Evolutionary conservation across 257 asterid species (phyloP).

Genomic region (Jasminum sambac): DNA sequence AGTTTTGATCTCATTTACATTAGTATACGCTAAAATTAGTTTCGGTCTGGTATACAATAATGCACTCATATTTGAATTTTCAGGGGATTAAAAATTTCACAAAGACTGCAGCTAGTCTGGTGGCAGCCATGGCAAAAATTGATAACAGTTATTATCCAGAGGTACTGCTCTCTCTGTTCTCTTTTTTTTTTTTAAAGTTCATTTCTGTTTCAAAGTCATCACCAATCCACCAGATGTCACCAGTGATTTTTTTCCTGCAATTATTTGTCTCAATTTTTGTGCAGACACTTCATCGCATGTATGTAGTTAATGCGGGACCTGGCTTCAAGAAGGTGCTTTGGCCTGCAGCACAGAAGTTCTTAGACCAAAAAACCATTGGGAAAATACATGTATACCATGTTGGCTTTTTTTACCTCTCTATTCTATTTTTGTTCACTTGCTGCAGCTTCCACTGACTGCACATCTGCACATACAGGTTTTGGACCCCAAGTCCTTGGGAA

Average conservation of each 20-base stretch:
- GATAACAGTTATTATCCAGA: conserved; percentile 85
- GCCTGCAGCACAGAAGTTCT: conserved; percentile 92
- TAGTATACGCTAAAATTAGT: conserved; percentile 15
- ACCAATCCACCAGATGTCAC: conserved; percentile 4
- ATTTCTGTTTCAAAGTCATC: conserved; percentile 3
- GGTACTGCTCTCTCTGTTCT: conserved; percentile 47
- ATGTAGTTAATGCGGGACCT: conserved; percentile 86
- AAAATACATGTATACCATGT: conserved; percentile 64
- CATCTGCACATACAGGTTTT: conserved; percentile 55
- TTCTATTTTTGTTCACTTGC: conserved; percentile 7
- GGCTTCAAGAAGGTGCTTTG: conserved; percentile 88
- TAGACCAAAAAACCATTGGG: conserved; percentile 76
- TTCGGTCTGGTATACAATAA: conserved; percentile 12
- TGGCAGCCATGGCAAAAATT: conserved; percentile 82
- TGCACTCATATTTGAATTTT: conserved; percentile 24
- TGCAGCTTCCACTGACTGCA: conserved; percentile 25
- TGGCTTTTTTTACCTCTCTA: neutral
- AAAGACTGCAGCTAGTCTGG: conserved; percentile 62
- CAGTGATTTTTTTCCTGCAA: conserved; percentile 16
- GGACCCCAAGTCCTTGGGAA: conserved; percentile 75
- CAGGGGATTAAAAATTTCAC: conserved; percentile 90
- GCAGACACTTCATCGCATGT: conserved; percentile 92
- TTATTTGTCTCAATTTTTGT: conserved; percentile 22
- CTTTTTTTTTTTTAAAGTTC: conserved; percentile 1
- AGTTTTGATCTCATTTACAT: conserved; percentile 17